Evolutionary conservation across 305 asterid species (phyloP).

Genomic region (Rubia peregrina): DNA sequence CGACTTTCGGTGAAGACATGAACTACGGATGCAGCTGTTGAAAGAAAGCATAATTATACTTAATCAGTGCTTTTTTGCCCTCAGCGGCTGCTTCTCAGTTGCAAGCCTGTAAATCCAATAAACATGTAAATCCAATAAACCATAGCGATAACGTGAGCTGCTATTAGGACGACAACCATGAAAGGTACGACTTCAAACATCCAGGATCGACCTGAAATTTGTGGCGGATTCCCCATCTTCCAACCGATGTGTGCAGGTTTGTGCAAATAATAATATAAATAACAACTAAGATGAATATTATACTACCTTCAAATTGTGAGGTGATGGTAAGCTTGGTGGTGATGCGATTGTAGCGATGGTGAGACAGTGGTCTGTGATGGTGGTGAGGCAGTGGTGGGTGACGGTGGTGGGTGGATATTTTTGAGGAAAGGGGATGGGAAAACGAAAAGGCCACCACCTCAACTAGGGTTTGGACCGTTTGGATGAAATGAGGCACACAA

Average conservation of each 20-base stretch:
- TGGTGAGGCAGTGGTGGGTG: too few relatives aligned
- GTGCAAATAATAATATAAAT: too few relatives aligned
- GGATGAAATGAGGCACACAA: rapidly evolving
- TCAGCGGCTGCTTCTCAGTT: conserved; percentile 65
- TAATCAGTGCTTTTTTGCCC: conserved; percentile 44
- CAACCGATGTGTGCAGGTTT: not conserved
- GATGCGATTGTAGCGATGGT: too few relatives aligned
- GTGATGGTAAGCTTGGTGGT: too few relatives aligned
- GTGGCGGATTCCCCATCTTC: conserved; percentile 32
- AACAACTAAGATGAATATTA: too few relatives aligned
- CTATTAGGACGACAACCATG: conserved; percentile 36
- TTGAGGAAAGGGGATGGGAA: too few relatives aligned
- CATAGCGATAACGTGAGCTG: conserved; percentile 32
- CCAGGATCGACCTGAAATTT: conserved; percentile 30
- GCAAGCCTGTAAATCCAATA: conserved; percentile 88
- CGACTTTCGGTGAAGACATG: too few relatives aligned
- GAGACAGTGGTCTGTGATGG: too few relatives aligned
- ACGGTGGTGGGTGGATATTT: too few relatives aligned
- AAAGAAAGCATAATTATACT: not conserved
- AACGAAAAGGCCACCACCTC: rapidly evolving
- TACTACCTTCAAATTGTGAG: too few relatives aligned
- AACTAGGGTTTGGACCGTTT: too few relatives aligned
- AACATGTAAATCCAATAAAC: conserved; percentile 36
- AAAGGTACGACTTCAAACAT: conserved; percentile 32
- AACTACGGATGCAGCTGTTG: too few relatives aligned